A percentile compares a stretch with the other conserved stretches of the same genome.
phyloP scores from a whole-genome alignment of 2,329 filamentous ascomycete genomes.

The Juglanconis oblonga region DNA sequence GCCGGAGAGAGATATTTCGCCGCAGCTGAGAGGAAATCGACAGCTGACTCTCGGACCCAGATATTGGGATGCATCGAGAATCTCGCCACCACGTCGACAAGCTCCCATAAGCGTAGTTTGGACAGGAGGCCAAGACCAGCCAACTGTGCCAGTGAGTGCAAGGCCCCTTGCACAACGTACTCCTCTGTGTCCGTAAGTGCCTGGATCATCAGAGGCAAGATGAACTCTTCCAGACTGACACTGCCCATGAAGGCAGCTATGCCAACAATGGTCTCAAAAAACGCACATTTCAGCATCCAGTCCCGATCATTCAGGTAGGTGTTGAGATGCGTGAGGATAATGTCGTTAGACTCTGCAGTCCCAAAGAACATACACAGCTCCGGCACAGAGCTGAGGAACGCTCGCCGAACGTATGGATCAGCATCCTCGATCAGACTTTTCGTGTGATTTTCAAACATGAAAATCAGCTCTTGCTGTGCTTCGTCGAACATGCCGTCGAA shows the following conservation, averaged over 20 bases:
- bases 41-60: conserved; percentile 90
- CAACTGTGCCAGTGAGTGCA: conserved; percentile 85
- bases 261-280: conserved; percentile 92
- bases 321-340: conserved; percentile 93
- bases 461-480: conserved; percentile 77
- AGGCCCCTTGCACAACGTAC: conserved; percentile 85
- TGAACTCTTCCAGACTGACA: conserved; percentile 88
- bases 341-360: conserved; percentile 86
- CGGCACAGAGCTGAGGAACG: conserved; percentile 87
- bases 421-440: conserved; percentile 86
- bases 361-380: conserved; percentile 95
- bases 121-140: conserved; percentile 86
- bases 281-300: conserved; percentile 94
- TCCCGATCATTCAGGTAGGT: conserved; percentile 96
- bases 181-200: conserved; percentile 91
- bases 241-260: conserved; percentile 89
- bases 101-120: conserved; percentile 78
- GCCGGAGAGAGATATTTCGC: conserved; percentile 73
- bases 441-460: conserved; percentile 82
- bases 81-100: conserved; percentile 77
- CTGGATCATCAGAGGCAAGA: conserved; percentile 92
- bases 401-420: conserved; percentile 81
- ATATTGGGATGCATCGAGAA: conserved; percentile 93
- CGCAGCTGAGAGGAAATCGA: conserved; percentile 76
- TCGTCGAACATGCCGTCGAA: conserved; percentile 86